These are phyloP conservation scores for Aureobasidium zeae DNA, from an alignment of 2,329 filamentous ascomycete genomes.

Conservation along the genomic window DNA sequence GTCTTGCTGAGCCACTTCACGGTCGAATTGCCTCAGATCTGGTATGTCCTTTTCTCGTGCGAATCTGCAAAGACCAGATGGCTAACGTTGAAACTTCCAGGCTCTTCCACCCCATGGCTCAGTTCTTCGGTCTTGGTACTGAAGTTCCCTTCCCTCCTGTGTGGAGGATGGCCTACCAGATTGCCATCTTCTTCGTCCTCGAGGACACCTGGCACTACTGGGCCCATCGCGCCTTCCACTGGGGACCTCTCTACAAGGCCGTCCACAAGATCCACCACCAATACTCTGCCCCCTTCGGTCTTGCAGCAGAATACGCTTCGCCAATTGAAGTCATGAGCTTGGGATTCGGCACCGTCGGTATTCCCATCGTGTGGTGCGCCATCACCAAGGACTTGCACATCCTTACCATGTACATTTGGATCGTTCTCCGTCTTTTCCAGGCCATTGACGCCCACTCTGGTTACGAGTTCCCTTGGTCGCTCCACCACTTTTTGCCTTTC, in stretches of 20 bases:
- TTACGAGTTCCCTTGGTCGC: constrained; percentile 96
- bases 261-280: constrained; percentile 99
- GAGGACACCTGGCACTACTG: constrained; percentile 99
- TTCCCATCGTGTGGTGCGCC: constrained; percentile 73
- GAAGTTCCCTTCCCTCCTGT: constrained; percentile 79
- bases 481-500: constrained; percentile 92
- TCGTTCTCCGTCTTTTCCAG: constrained; percentile 85
- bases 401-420: constrained; percentile 97
- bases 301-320: constrained; percentile 94
- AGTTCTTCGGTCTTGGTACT: constrained; percentile 81
- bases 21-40: constrained; percentile 96
- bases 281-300: constrained; percentile 92
- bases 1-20: constrained; percentile 95
- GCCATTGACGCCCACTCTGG: constrained; percentile 96
- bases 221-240: constrained; percentile 86
- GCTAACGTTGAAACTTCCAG: constrained; percentile 25
- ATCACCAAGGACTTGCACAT: constrained; percentile 85
- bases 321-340: constrained; percentile 95
- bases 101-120: constrained; percentile 93
- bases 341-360: constrained; percentile 73
- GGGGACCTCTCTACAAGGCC: constrained; percentile 87
- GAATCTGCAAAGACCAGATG: neutral
- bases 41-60: constrained; percentile 40
- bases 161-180: constrained; percentile 83
- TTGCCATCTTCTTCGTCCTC: constrained; percentile 86